Conservation (phyloP, 345 rosid genomes). For the Dipteronia sinensis region DNA sequence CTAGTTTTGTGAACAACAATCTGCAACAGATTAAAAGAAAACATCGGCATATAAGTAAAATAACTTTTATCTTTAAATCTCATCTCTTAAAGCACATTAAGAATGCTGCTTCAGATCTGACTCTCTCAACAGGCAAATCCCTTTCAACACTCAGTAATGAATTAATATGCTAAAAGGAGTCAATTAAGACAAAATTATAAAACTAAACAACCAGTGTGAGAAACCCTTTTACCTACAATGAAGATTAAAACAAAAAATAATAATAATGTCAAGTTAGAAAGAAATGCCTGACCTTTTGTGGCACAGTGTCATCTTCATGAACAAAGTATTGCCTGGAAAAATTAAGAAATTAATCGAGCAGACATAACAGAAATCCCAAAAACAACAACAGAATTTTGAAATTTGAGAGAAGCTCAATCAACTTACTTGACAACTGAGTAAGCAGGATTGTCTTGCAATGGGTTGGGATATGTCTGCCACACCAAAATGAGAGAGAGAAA, state of each 20-base stretch:
- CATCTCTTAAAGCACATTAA: neutral
- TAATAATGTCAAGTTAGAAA: neutral
- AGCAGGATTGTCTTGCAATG: conserved; percentile 86
- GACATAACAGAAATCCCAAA: neutral
- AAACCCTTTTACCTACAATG: neutral
- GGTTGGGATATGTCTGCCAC: conserved; percentile 74
- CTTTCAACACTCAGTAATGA: neutral
- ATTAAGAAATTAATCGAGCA: conserved; percentile 8
- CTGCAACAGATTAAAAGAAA: conserved; percentile 33
- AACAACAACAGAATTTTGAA: neutral
- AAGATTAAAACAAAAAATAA: neutral
- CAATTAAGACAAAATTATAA: neutral
- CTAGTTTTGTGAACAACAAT: conserved; percentile 72
- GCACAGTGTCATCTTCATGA: conserved; percentile 73
- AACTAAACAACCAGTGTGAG: neutral
- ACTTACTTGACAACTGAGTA: conserved; percentile 89
- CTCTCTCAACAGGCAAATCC: neutral
- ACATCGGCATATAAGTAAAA: neutral
- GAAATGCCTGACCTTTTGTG: conserved; percentile 64
- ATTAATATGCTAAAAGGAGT: neutral
- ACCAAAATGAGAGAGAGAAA: neutral
- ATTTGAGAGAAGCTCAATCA: neutral
- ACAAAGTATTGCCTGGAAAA: conserved; percentile 86
- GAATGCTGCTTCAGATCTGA: neutral
- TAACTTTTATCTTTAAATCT: neutral